Evolutionary conservation across 169 alveolate genomes (phyloP), one percentile per base, ranked within the genome.

Genomic region (Babesia divergens): DNA sequence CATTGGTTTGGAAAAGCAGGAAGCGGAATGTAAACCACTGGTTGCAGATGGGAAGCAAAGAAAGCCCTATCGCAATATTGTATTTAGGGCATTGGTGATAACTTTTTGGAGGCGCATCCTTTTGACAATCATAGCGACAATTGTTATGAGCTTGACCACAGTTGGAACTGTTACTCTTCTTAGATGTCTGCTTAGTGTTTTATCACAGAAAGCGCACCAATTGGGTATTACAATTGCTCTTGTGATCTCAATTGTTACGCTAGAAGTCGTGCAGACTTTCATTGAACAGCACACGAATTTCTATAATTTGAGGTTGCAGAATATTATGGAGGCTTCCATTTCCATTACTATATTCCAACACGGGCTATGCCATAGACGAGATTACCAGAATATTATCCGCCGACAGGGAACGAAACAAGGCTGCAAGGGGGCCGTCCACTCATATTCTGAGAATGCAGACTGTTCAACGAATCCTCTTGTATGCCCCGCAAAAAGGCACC

Each of bases 291-390:
- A 76, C 31, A 35, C 66, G 16, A 65, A 51, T 42, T 76, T 66
- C 59, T 62, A 64, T 56, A 65, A 34, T 32, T 58, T 26, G 16
- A 49, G 85, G 16, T 58, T 76, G 37, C 64, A 49, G 7, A 18
- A 42, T 40, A 54, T 76, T 2, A 67, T 76, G 54, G 77, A 76
- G 32, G 24, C 60, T 6, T 44, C 77, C 9, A 49, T 51, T 26
- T 76, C 85, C 9, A 76, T 76, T 29, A 76, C 85, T 3, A 43
- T 76, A 1, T 76, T 76, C 51, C 85, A 76, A 40, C 85, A 76
- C 35, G 81, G 81, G 6, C 20, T 76, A 65, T 76, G 75, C 24
- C 71, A 66, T 26, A 56, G 85, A 4, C 69, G 80, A 26, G 65
- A 43, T 7, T 76, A 51, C 62, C 29, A 42, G 11, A 20, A 18